Percentiles rank a stretch among this genome's conserved stretches.
These are phyloP conservation scores for Pholiota microspora DNA, from an alignment of 768 basidiomycete species.

Conservation along the genomic window DNA sequence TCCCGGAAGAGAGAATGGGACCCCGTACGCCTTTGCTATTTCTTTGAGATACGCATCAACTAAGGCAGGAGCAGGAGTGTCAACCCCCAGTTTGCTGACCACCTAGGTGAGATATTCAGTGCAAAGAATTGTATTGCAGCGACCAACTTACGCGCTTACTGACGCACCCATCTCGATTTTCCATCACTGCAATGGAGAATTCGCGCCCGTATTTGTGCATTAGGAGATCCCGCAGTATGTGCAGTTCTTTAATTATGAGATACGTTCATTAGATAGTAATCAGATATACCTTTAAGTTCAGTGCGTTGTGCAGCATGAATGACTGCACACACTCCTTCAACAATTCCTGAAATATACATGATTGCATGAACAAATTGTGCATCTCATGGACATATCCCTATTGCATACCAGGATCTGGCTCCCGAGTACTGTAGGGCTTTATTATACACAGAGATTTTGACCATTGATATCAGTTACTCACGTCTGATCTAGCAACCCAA, in stretches of 20 bases:
- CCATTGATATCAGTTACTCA: no score
- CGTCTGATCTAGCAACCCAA: slow-evolving; percentile 89
- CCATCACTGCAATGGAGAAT: slow-evolving; percentile 82
- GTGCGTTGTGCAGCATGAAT: slow-evolving; percentile 91
- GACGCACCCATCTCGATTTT: slow-evolving; percentile 80
- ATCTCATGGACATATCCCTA: not conserved
- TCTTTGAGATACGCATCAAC: slow-evolving; percentile 88
- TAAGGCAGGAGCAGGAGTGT: slow-evolving; percentile 68
- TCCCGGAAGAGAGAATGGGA: slow-evolving; percentile 57
- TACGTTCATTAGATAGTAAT: not conserved
- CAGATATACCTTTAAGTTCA: slow-evolving; percentile 72
- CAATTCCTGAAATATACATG: slow-evolving; percentile 29
- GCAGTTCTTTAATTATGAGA: slow-evolving; percentile 59
- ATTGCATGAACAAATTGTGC: not conserved
- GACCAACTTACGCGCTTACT: slow-evolving; percentile 67
- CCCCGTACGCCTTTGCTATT: slow-evolving; percentile 85
- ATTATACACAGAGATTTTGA: no score
- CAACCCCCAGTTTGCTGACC: slow-evolving; percentile 65
- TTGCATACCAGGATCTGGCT: slow-evolving; percentile 73
- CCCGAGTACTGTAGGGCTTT: slow-evolving; percentile 68
- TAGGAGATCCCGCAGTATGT: slow-evolving; percentile 87
- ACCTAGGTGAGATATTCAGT: slow-evolving; percentile 46
- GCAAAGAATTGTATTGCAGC: not conserved
- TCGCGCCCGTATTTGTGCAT: slow-evolving; percentile 97
- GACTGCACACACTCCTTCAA: slow-evolving; percentile 85